Evolutionary conservation across 2,329 filamentous ascomycete species (phyloP), one percentile per base, ranked within the genome.

Genomic region (Capronia epimyces): DNA sequence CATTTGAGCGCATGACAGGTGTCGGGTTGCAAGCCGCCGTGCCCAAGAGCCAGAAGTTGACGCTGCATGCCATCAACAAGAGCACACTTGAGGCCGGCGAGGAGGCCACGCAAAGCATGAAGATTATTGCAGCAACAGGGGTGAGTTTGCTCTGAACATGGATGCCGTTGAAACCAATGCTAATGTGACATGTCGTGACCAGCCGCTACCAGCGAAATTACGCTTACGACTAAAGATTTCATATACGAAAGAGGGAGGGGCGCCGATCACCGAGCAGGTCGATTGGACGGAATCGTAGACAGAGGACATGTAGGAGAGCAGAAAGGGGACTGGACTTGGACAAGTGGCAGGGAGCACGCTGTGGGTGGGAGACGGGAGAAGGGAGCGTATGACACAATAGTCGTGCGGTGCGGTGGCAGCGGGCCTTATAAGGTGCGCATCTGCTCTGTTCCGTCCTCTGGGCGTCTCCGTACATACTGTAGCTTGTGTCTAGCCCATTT

Each of bases 11-110:
- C 12, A 75, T 97, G 43, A 83, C 83, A 13, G 81, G 79, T 40
- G 87, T 97, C 24, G 88, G 87, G 21, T 69, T 98, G 59, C 93
- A 98, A 68, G 93, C 91, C 37, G 93, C 93, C 1, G 93, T 98
- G 47, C 93, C 93, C 7, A 98, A 97, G 72, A 89, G 87, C 39
- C 93, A 98, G 71, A 95, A 93, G 67, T 72, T 98, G 63, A 89
- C 96, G 66, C 73, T 98, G 59, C 85, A 94, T 67, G 88, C 85
- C 52, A 95, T 98, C 60, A 95, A 88, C 60, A 87, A 81, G 58
- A 73, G 83, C 3, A 87, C 94, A 25, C 67, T 98, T 37, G 81
- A 75, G 10, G 81, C 83, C 5, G 88, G 88, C 12, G 81, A 84
- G 36, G 89, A 95, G 66, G 91, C 89, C 13, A 89, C 85, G 54